These are phyloP conservation scores for Dactylonectria estremocensis DNA, from an alignment of 2,329 filamentous ascomycete genomes.

Conservation along the genomic window DNA sequence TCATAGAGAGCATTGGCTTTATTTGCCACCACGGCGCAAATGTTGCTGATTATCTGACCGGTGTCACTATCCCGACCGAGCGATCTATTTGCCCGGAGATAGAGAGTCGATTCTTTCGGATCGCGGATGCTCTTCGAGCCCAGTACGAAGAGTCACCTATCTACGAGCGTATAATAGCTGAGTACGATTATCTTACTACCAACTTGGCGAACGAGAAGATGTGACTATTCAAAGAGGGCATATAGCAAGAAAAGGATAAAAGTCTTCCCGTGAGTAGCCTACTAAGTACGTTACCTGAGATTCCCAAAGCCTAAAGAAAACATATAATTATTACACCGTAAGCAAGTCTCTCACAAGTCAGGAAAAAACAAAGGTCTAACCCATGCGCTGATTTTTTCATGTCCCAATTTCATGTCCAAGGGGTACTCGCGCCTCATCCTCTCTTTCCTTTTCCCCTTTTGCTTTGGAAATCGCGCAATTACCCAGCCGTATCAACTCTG, in stretches of 20 bases:
- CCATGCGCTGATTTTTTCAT: too few species aligned
- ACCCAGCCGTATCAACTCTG: too few species aligned
- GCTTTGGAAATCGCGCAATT: too few species aligned
- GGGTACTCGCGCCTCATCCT: too few species aligned
- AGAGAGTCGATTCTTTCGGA: slow-evolving; percentile 62
- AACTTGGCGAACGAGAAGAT: slow-evolving; percentile 65
- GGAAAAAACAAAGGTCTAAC: too few species aligned
- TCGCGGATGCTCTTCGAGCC: slow-evolving; percentile 58
- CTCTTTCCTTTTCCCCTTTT: too few species aligned
- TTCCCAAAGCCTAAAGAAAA: too few species aligned
- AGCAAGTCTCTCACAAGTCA: too few species aligned
- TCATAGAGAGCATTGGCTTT: slow-evolving; percentile 77
- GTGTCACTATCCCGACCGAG: slow-evolving; percentile 77
- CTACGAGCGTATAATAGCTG: slow-evolving; percentile 64
- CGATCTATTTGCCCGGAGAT: slow-evolving; percentile 69
- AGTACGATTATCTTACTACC: slow-evolving; percentile 71
- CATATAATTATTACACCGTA: too few species aligned
- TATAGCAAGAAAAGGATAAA: slow-evolving; percentile 69
- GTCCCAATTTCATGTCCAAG: too few species aligned
- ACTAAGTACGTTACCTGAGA: too few species aligned
- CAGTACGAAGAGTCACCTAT: slow-evolving; percentile 69
- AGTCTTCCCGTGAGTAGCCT: too few species aligned
- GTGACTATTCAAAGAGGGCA: slow-evolving; percentile 66
- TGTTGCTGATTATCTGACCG: slow-evolving; percentile 76
- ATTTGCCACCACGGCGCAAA: slow-evolving; percentile 74